Percentiles rank a stretch among this genome's conserved stretches.
phyloP scores from a whole-genome alignment of 2,329 filamentous ascomycete species.

The Alternaria tenuissima region DNA sequence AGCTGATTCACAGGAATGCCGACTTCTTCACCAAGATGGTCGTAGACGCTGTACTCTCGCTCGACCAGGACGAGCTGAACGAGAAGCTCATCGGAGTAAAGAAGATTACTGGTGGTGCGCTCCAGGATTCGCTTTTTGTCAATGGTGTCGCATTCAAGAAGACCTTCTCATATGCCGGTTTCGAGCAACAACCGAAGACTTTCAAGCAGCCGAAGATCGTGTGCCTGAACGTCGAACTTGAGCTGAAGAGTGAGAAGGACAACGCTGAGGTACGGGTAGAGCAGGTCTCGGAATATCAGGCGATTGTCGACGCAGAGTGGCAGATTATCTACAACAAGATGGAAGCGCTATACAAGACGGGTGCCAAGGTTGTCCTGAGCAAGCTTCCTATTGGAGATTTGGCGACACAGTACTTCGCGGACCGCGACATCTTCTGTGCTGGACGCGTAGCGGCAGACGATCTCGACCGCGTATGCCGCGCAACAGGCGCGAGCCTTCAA shows the following conservation, averaged over 20 bases:
- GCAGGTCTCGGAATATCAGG: slow-evolving; percentile 98
- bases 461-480: slow-evolving; percentile 94
- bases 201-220: slow-evolving; percentile 96
- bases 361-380: slow-evolving; percentile 95
- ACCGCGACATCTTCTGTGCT: slow-evolving; percentile 97
- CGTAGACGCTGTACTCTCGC: slow-evolving; percentile 91
- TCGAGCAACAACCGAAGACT: slow-evolving; percentile 97
- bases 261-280: slow-evolving; percentile 98
- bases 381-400: slow-evolving; percentile 97
- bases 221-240: slow-evolving; percentile 96
- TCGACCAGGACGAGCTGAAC: slow-evolving; percentile 97
- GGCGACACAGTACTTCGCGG: slow-evolving; percentile 96
- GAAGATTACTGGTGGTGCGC: slow-evolving; percentile 94
- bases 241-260: slow-evolving; percentile 99
- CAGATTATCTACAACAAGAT: slow-evolving; percentile 99
- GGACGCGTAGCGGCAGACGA: slow-evolving; percentile 91
- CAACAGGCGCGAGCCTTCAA: slow-evolving; percentile 89
- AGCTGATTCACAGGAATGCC: slow-evolving; percentile 97
- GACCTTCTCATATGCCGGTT: slow-evolving; percentile 98
- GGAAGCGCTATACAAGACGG: slow-evolving; percentile 90
- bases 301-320: slow-evolving; percentile 99
- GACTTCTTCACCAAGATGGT: slow-evolving; percentile 99
- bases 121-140: slow-evolving; percentile 95
- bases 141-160: slow-evolving; percentile 99
- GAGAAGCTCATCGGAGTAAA: slow-evolving; percentile 98